Conservation (phyloP, 2,329 filamentous ascomycete species). For the Bipolaris oryzae region DNA sequence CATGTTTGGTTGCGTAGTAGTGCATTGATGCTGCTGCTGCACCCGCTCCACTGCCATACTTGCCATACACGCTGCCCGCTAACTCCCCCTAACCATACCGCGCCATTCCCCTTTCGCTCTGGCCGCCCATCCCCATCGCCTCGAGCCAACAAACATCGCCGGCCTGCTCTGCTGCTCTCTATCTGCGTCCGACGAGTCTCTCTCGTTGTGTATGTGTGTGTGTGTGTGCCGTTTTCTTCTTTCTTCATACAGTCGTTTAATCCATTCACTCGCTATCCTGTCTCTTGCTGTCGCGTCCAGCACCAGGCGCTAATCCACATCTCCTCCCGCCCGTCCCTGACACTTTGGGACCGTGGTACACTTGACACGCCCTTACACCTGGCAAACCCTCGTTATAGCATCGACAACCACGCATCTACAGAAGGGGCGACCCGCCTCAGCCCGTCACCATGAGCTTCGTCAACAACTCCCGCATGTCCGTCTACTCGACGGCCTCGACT, state of each 20-base stretch:
- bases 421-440: slow-evolving; percentile 35
- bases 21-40: slow-evolving; percentile 10
- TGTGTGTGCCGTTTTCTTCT: slow-evolving; percentile 20
- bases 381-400: slow-evolving; percentile 11
- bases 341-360: slow-evolving; percentile 13
- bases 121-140: slow-evolving; percentile 31
- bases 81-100: slow-evolving; percentile 22
- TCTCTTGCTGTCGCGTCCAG: slow-evolving; percentile 7
- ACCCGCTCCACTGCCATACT: background rate
- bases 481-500: slow-evolving; percentile 66
- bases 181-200: slow-evolving; percentile 17
- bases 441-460: slow-evolving; percentile 57
- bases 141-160: slow-evolving; percentile 26
- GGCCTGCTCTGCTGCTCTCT: slow-evolving; percentile 21
- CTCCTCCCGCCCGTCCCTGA: slow-evolving; percentile 2
- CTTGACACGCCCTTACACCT: slow-evolving; percentile 27
- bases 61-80: slow-evolving; percentile 3
- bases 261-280: slow-evolving; percentile 28
- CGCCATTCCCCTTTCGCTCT: slow-evolving; percentile 23
- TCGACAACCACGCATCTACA: slow-evolving; percentile 16
- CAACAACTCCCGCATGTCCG: slow-evolving; percentile 63
- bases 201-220: slow-evolving; percentile 21
- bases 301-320: background rate
- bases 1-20: slow-evolving; percentile 19
- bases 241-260: slow-evolving; percentile 39